Conservation (phyloP, 768 basidiomycete genomes). For the Mycena indigotica region DNA sequence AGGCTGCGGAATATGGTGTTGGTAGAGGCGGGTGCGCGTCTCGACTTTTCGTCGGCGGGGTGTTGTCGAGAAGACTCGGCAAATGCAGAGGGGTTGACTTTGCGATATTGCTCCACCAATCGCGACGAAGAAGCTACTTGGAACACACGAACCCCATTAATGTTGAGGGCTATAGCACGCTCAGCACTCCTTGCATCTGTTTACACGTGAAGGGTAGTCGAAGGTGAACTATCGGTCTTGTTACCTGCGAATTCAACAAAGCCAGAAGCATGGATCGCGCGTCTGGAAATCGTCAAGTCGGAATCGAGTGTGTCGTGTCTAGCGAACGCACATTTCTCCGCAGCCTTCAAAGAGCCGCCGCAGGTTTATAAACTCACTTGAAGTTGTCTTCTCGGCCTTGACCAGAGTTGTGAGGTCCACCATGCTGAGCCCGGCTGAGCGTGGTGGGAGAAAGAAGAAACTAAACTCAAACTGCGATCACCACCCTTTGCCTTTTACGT, state of each 20-base stretch:
- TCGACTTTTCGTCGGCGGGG: neutral
- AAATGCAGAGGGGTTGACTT: constrained; percentile 21
- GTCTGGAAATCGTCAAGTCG: constrained; percentile 10
- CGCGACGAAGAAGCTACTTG: constrained; percentile 22
- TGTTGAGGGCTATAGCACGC: constrained; percentile 27
- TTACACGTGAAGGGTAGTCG: no score
- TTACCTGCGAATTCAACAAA: constrained; percentile 21
- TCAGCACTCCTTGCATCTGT: constrained; percentile 24
- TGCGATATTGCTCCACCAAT: constrained; percentile 22
- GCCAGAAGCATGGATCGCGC: constrained; percentile 20
- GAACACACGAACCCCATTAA: constrained; percentile 24
- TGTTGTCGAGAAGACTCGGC: constrained; percentile 3
- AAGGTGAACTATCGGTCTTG: no score
- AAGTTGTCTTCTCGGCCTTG: constrained; percentile 28
- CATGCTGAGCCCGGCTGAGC: constrained; percentile 21
- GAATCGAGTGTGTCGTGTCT: neutral
- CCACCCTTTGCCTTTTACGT: neutral
- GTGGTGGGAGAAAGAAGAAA: neutral
- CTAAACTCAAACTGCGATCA: neutral
- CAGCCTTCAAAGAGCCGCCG: constrained; percentile 15
- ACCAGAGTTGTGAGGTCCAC: constrained; percentile 28
- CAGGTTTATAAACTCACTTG: constrained; percentile 12
- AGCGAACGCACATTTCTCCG: constrained; percentile 15
- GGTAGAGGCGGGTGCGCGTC: neutral
- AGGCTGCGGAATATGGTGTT: constrained; percentile 12